A percentile compares a stretch with the other conserved stretches of the same genome.
phyloP scores from a whole-genome alignment of 495 filamentous ascomycete genomes.

The Daldinia childiae region DNA sequence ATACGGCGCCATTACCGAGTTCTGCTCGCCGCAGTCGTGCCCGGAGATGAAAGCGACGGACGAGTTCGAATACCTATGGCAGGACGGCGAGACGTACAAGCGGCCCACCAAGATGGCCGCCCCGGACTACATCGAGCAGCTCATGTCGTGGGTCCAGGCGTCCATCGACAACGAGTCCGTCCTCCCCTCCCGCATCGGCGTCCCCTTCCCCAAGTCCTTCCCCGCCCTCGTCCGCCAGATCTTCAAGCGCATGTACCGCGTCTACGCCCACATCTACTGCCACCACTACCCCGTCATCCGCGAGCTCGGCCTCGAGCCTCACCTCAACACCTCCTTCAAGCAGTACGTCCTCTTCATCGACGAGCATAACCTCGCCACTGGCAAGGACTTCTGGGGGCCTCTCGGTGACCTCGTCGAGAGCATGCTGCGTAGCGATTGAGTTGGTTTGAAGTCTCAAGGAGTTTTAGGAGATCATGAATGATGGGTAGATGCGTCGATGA shows the following conservation, averaged over 20 bases:
- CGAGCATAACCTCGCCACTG: conserved; percentile 86
- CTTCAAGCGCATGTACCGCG: conserved; percentile 97
- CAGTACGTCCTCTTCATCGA: conserved; percentile 98
- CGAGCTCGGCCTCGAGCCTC: conserved; percentile 93
- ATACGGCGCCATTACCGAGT: conserved; percentile 98
- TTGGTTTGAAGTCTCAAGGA: background rate
- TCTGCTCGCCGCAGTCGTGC: conserved; percentile 95
- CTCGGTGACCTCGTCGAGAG: conserved; percentile 95
- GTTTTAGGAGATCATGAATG: background rate
- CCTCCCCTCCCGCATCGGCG: conserved; percentile 92
- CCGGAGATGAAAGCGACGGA: conserved; percentile 99
- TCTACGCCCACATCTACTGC: conserved; percentile 99
- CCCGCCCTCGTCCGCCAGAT: conserved; percentile 86
- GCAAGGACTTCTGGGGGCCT: conserved; percentile 98
- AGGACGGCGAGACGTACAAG: conserved; percentile 92
- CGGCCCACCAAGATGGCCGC: conserved; percentile 97
- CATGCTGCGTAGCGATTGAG: conserved; percentile 91
- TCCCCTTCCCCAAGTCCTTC: conserved; percentile 95
- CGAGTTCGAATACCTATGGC: conserved; percentile 99
- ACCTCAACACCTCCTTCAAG: conserved; percentile 99
- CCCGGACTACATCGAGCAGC: conserved; percentile 94
- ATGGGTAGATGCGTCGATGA: conserved; percentile 24
- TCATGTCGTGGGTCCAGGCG: conserved; percentile 95
- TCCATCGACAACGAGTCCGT: conserved; percentile 96
- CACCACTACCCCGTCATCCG: conserved; percentile 98